Percentiles rank a stretch among this genome's conserved stretches.
phyloP scores from a whole-genome alignment of 129 eudicot genomes.

The Flaveria robusta region DNA sequence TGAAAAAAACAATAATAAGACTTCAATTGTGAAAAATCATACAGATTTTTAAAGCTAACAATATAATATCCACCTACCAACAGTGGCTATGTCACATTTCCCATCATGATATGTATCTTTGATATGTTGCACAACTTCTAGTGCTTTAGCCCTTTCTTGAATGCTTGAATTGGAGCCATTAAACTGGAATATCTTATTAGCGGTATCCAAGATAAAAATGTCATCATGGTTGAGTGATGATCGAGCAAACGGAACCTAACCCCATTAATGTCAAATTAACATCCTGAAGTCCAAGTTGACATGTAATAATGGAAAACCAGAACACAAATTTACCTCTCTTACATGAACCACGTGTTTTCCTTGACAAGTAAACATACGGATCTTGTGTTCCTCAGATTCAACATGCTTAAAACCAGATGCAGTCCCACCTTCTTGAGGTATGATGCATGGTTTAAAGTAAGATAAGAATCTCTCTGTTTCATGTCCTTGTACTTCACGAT shows the following conservation, averaged over 20 bases:
- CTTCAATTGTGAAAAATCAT: slow-evolving; percentile 9
- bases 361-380: slow-evolving; percentile 70
- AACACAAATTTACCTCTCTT: slow-evolving; percentile 68
- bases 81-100: slow-evolving; percentile 87
- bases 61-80: slow-evolving; percentile 59
- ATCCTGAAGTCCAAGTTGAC: slow-evolving; percentile 8
- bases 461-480: slow-evolving; percentile 95
- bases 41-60: neutral
- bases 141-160: slow-evolving; percentile 98
- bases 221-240: slow-evolving; percentile 95
- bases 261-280: neutral
- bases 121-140: slow-evolving; percentile 94
- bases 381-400: slow-evolving; percentile 69
- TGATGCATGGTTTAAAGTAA: slow-evolving; percentile 94
- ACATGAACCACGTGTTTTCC: slow-evolving; percentile 96
- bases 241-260: slow-evolving; percentile 85
- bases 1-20: slow-evolving; percentile 1
- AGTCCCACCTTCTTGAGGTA: slow-evolving; percentile 93
- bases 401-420: slow-evolving; percentile 85
- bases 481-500: slow-evolving; percentile 97
- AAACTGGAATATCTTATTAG: slow-evolving; percentile 85
- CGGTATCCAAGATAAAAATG: slow-evolving; percentile 82
- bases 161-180: slow-evolving; percentile 89
- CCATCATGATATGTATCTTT: slow-evolving; percentile 97
- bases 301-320: slow-evolving; percentile 25